Evolutionary conservation across 208 protist genomes (phyloP), one percentile per base, ranked within the genome.

Genomic region (Leishmania amazonensis): DNA sequence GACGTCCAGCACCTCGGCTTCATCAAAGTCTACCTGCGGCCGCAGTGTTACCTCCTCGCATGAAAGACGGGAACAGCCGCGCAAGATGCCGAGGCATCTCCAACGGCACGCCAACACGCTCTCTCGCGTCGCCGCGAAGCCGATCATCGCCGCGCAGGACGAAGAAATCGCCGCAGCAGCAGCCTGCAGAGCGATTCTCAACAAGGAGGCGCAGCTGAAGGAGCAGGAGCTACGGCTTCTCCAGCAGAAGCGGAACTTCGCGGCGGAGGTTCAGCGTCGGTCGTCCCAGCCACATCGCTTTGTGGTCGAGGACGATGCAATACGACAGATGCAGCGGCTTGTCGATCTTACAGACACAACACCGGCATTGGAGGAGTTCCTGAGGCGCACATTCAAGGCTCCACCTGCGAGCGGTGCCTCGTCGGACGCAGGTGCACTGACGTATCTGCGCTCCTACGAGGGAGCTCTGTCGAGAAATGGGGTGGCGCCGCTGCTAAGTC

Each of bases 191-290:
- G 87, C 86, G 47, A 85, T 94, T 47, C 79, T 96, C 35, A 72
- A 83, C 24, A 90, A 90, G 73, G 91, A 94, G 79, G 64, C 75
- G 45, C 78, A 82, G 71, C 76, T 96, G 31, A 89, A 89, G 68
- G 82, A 84, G 57, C 76, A 89, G 64, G 90, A 94, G 79, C 60
- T 89, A 21, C 76, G 83, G n/a, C 84, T 94, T 21, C 76, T 90
- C 15, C 78, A 84, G 49, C 87, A 94, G 70, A 96, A 94, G 79
- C 85, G 76, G 35, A 78, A 88, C 60, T 91, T 94, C 65, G 84
- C 89, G 45, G 83, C 83, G 0, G 86, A 93, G 45, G 87, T 93
- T 74, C 83, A 86, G 60, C 76, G 88, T 40, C 83, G 87, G 42
- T 85, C 83, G 17, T 84, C 85, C 31, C 65, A 79, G 7, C 72